Base-by-base conservation (phyloP, 1,284 basidiomycete genomes). In the Butyriboletus appendiculatus region DNA sequence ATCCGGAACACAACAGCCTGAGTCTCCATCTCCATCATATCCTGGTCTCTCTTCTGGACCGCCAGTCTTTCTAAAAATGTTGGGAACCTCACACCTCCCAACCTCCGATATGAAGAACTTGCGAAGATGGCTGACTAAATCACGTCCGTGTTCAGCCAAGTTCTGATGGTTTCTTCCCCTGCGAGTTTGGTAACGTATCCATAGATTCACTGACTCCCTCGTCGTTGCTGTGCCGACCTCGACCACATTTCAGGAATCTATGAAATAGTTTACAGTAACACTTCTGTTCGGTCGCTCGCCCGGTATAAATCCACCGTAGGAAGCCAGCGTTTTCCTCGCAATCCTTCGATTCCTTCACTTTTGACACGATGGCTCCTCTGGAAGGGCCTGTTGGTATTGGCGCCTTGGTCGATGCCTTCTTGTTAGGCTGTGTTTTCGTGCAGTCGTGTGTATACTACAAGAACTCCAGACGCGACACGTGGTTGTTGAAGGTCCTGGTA, bases 401-500 rank as follows among this genome's bases (percentile, higher is more conserved):
- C 34, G 51, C 62, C 10, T 50, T 67, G 40, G 32, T 65, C 39
- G 57, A 62, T 34, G 64, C 66, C 12, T 37, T 68, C 43, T 41
- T 68, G 50, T 44, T 67, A 3, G 64, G 64, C 44, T 66, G 66
- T 30, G 46, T 43, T 44, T 45, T 66, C 38, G 56, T 68, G 30
- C 64, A 65, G 48, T 63, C 64, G 4, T 64, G 53, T 53, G 45
- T 65, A 40, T 68, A 67, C 50, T 65, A 51, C 66, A 66, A 52
- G 18, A 67, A 58, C 26, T 43, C 56, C 47, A 48, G 44, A 42
- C 34, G 45, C 5, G 53, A 60, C 16, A 0, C 26, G 11, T 62
- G 60, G 60, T 35, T 43, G 12, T 39, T 55, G 32, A 65, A 52
- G 20, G 1, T 49, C 30, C 26, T 68, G 53, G 64, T 65, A 38